phyloP scores from a whole-genome alignment of 2,329 filamentous ascomycete species.

The Fusarium sambucinum region DNA sequence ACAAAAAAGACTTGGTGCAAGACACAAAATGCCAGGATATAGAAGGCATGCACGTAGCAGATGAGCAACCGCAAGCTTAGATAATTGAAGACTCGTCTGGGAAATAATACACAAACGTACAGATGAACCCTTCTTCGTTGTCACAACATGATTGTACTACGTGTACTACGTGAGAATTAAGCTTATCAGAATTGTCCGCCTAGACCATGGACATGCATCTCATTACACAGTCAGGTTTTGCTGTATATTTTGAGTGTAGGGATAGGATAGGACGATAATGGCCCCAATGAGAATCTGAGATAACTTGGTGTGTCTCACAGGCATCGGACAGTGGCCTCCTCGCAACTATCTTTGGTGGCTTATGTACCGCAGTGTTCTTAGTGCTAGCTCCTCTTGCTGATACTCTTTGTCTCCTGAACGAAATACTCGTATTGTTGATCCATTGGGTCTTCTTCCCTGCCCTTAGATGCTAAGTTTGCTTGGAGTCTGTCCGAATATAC shows the following conservation, averaged over 20 bases:
- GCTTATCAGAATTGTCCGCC: conserved; percentile 13
- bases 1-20: conserved; percentile 9
- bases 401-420: not conserved
- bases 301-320: not conserved
- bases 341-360: not conserved
- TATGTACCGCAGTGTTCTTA: not conserved
- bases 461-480: not conserved
- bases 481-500: not conserved
- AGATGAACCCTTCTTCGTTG: not conserved
- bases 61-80: not conserved
- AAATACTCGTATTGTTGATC: not conserved
- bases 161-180: not conserved
- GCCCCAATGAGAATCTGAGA: not conserved
- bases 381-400: not conserved
- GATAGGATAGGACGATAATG: conserved; percentile 27
- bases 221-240: conserved; percentile 14
- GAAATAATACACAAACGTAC: conserved; percentile 3
- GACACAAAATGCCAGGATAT: conserved; percentile 4
- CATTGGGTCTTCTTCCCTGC: not conserved
- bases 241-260: conserved; percentile 35
- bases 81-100: conserved; percentile 8
- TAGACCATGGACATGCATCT: not conserved
- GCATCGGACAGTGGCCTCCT: not conserved
- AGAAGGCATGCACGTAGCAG: not conserved
- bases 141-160: conserved; percentile 3